Evolutionary conservation across 2,329 filamentous ascomycete species (phyloP), one percentile per base, ranked within the genome.

Genomic region (Elsinoe necatrix): DNA sequence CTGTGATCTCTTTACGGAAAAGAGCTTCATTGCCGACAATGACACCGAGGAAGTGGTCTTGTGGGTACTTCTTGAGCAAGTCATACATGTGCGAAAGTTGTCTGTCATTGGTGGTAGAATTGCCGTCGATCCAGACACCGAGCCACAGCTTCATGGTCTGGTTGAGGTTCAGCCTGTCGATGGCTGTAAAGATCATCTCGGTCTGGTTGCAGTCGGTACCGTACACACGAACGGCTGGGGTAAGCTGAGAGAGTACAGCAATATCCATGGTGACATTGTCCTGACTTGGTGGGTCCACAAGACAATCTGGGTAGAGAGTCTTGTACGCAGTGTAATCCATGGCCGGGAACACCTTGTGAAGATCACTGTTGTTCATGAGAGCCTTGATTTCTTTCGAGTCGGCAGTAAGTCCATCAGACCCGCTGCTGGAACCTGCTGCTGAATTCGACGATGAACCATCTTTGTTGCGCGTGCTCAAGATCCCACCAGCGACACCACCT

Each of bases 201-300:
- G 92, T 97, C 72, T 97, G 92, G 71, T 96, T 96, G 78, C 92
- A 97, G 73, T 97, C 92, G 11, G 89, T 97, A 51, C 92, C 92
- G 69, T 97, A 97, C 0, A 96, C 77, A 6, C 92, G 85, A 48
- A 97, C 81, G 2, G 84, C 85, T 68, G 95, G 91, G 59, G 90
- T 95, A 42, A 97, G 77, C 69, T 95, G 90, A 11, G 87, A 90
- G 54, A 97, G 82, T 8, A 96, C 85, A 1, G 93, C 92, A 58
- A 96, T 76, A 68, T 97, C 92, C 55, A 89, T 83, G 0, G 93
- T 97, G 62, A 97, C 79, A 68, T 97, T 96, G 74, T 97, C 95
- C 68, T 96, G 92, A 31, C 85, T 91, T 0, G 92, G 87, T 0
- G 88, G 87, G 63, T 85, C 80, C 56, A 79, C 74, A 29, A 91